Base-by-base conservation (phyloP, 2,329 filamentous ascomycete species). In the Periglandula ipomoeae region DNA sequence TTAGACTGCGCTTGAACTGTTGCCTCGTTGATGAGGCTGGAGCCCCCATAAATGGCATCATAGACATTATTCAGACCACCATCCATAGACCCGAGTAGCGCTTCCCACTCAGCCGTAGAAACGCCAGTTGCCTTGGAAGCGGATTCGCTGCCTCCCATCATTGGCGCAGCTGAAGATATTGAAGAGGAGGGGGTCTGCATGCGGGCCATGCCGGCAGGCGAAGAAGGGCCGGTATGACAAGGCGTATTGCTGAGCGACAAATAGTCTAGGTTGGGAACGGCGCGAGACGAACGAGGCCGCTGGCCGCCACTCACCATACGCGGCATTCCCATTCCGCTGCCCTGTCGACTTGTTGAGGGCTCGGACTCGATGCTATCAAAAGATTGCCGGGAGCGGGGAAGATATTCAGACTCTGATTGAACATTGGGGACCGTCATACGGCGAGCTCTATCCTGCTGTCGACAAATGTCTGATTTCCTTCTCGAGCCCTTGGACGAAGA, bases 61-160 rank as follows among this genome's bases (percentile, higher is more conserved):
- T 88, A 93, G n/a, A 94, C 84, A 60, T 91, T 94, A 47, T 83
- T 80, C 55, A 84, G 78, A 1, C 87, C 87, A 32, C 82, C 82
- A 57, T 95, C 89, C 63, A 95, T 81, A 20, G 84, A 84, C 4
- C 85, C 83, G 2, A 95, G 74, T 0, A 95, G 74, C 2, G 84
- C 81, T 63, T 95, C 89, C 89, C 89, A 95, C 57, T 93, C 87
- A 0, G 81, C 73, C 8, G 82, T 70, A 1, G 81, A 81, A 11
- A 84, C 74, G 15, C 67, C 68, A 53, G 59, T 55, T 35, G 66
- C 56, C 56, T 74, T 71, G 34, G 45, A 55, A 3, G 35, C 43
- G 5, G 46, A 37, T 15, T 53, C 52, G 3, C 39, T 53, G 52
- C 56, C 32, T 45, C 47, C 46, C 56, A 37, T 34, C 26, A 44